Conservation (phyloP, 768 basidiomycete genomes). For the Collybia mongolica region DNA sequence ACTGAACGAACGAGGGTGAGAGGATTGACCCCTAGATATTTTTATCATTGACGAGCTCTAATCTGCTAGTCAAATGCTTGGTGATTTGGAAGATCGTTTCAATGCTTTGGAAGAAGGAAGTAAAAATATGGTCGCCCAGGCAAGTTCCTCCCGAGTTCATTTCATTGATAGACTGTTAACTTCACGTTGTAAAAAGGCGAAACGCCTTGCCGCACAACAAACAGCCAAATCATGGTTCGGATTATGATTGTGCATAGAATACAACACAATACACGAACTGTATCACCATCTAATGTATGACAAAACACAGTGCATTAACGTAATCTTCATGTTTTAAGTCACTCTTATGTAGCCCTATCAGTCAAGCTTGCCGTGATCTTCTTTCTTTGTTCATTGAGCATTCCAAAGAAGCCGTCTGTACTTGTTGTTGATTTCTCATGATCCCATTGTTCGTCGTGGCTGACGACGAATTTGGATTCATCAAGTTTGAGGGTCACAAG, state of each 20-base stretch:
- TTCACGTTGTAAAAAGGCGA: slow-evolving; percentile 41
- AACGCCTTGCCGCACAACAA: slow-evolving; percentile 60
- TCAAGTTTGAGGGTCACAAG: slow-evolving; percentile 40
- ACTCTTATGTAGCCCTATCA: slow-evolving; percentile 26
- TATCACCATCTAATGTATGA: too few species aligned
- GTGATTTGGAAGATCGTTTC: slow-evolving; percentile 60
- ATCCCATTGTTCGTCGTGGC: slow-evolving; percentile 45
- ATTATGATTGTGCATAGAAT: slow-evolving; percentile 28
- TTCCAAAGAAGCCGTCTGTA: slow-evolving; percentile 42
- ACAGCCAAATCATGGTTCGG: slow-evolving; percentile 67
- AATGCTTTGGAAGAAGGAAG: slow-evolving; percentile 66
- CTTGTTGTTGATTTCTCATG: slow-evolving; percentile 33
- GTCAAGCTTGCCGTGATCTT: slow-evolving; percentile 37
- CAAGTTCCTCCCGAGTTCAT: slow-evolving; percentile 18
- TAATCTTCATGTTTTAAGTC: too few species aligned
- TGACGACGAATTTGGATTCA: slow-evolving; percentile 31
- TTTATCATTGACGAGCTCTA: neutral
- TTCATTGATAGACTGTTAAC: neutral
- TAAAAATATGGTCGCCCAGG: slow-evolving; percentile 64
- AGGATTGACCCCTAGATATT: neutral
- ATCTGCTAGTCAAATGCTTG: slow-evolving; percentile 53
- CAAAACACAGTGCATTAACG: too few species aligned
- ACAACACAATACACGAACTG: neutral
- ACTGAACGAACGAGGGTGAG: slow-evolving; percentile 63
- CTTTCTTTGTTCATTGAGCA: slow-evolving; percentile 44